Evolutionary conservation across 371 early-diverging fungal genomes (phyloP), one percentile per base, ranked within the genome.

Genomic region (Gilbertella persicaria): DNA sequence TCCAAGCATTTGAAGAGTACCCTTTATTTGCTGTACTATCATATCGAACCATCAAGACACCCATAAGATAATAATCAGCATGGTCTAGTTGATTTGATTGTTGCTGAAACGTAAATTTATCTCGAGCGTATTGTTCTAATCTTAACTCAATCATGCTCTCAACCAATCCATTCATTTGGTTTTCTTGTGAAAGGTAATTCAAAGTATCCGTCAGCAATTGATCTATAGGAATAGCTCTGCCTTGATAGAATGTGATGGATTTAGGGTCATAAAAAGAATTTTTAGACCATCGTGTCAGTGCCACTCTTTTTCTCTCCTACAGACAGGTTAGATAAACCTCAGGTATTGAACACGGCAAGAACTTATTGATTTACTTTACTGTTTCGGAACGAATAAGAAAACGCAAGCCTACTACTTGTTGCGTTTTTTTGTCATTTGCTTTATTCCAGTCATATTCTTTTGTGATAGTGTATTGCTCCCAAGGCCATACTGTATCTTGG

Each of bases 1-100:
- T 64, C 72, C 76, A 75, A 13, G 54, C 16, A 35, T 57, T 35
- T 13, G 61, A 35, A 20, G 41, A 19, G 29, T 29, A 30, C 3
- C 53, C 60, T 17, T 35, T 26, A 24, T 20, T 61, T 8, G 46
- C 35, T 2, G 43, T 48, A 37, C 54, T 47, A 28, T 70, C 68
- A 29, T 70, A 56, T 3, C 62, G 58, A 17, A 55, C 58, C 71
- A 75, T 66, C 20, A 75, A 37, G 7, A 64, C 75, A 10, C 72
- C 76, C 62, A 72, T 62, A 19, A 75, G 37, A 17, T 62, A 46
- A 51, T 67, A 72, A 38, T 67, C 60, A n/a, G 61, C 28, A 16
- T 47, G 20, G n/a, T 56, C 64, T 19, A 58, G 26, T 2, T 46
- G 37, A 37, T 30, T 40, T 6, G 45, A 38, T 7, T 56, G 45